Conservation (phyloP, 2,329 filamentous ascomycete species). For the Mycosphaerella sp. region DNA sequence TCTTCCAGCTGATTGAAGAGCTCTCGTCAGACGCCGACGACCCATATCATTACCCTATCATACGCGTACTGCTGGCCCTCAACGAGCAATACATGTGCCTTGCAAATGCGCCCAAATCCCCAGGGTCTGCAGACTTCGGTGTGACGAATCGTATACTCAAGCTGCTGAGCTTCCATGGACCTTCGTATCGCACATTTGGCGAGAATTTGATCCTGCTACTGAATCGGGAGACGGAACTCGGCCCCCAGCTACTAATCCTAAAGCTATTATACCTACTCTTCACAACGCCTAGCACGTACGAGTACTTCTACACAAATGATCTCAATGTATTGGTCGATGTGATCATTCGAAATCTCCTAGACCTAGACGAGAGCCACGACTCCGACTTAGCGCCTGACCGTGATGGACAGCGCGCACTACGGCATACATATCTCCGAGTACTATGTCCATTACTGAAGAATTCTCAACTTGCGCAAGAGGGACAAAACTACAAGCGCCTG, state of each 20-base stretch:
- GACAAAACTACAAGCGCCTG: conserved; percentile 80
- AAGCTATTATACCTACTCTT: conserved; percentile 95
- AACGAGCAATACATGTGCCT: conserved; percentile 97
- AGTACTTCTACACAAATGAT: conserved; percentile 99
- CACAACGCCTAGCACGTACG: conserved; percentile 82
- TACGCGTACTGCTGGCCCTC: conserved; percentile 87
- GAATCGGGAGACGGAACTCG: conserved; percentile 89
- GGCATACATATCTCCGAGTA: conserved; percentile 92
- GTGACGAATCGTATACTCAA: conserved; percentile 94
- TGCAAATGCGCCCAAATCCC: conserved; percentile 50
- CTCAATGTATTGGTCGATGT: conserved; percentile 90
- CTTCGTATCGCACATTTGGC: conserved; percentile 84
- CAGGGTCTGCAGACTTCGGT: conserved; percentile 26
- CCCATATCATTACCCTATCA: conserved; percentile 92
- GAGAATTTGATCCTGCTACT: conserved; percentile 94
- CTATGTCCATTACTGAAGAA: conserved; percentile 85
- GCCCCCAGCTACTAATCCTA: conserved; percentile 88
- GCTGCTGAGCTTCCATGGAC: conserved; percentile 72
- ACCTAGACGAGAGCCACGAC: conserved; percentile 67
- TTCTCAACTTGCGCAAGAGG: conserved; percentile 75
- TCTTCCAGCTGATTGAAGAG: conserved; percentile 83
- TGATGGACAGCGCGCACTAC: conserved; percentile 48
- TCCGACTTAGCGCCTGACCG: conserved; percentile 18
- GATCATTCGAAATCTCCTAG: conserved; percentile 92
- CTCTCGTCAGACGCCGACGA: conserved; percentile 81